A percentile compares a stretch with the other conserved stretches of the same genome.
Conservation (phyloP, 257 asterid species). For the Ilex asprella region DNA sequence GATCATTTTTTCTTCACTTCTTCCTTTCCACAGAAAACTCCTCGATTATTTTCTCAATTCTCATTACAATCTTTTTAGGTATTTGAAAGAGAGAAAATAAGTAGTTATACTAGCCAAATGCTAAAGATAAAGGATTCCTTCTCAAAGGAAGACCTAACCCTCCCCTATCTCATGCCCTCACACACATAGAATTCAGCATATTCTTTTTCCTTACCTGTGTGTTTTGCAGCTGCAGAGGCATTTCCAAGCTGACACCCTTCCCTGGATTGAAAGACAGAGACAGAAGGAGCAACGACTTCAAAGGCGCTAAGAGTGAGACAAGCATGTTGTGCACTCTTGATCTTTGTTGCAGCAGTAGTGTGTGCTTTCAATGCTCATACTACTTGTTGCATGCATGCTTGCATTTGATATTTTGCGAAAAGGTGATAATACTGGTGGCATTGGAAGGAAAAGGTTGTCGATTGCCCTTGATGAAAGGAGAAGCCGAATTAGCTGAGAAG, state of each 20-base stretch:
- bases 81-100: too few species aligned
- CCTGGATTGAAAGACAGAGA: conserved; percentile 83
- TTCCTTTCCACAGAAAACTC: too few species aligned
- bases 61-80: too few species aligned
- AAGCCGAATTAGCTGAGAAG: conserved; percentile 94
- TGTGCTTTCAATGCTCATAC: conserved; percentile 5
- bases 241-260: conserved; percentile 84
- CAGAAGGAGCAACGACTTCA: conserved; percentile 93
- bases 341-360: neutral
- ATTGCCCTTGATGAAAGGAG: conserved; percentile 83
- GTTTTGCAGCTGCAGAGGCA: conserved; percentile 83
- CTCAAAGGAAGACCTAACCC: too few species aligned
- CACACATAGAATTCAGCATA: too few species aligned
- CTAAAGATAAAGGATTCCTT: too few species aligned
- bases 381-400: too few species aligned
- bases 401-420: conserved; percentile 3
- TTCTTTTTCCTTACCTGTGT: neutral
- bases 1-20: too few species aligned
- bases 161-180: too few species aligned
- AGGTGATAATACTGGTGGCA: conserved; percentile 89
- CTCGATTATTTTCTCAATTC: too few species aligned
- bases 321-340: conserved; percentile 6
- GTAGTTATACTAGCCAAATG: too few species aligned
- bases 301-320: conserved; percentile 77
- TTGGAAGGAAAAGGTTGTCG: conserved; percentile 84